Conservation (phyloP, 805 yeast species). For the Saturnispora halmiae region DNA sequence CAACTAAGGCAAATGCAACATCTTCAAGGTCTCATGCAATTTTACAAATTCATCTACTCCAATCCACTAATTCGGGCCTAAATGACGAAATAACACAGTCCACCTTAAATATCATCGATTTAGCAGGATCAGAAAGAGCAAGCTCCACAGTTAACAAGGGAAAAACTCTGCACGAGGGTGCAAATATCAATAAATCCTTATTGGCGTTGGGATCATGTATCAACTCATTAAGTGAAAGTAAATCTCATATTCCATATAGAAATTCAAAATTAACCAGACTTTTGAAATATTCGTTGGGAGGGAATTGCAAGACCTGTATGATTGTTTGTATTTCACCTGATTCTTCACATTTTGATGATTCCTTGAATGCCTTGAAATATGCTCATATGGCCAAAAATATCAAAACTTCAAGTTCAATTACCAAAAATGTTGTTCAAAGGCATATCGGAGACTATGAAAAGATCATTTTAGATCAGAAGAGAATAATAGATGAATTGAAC, state of each 20-base stretch:
- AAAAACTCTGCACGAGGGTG: slow-evolving; percentile 76
- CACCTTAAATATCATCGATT: slow-evolving; percentile 76
- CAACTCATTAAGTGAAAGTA: slow-evolving; percentile 68
- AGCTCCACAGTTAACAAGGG: slow-evolving; percentile 84
- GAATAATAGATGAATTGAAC: slow-evolving; percentile 61
- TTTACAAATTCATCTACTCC: slow-evolving; percentile 63
- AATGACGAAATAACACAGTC: slow-evolving; percentile 65
- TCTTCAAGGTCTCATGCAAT: slow-evolving; percentile 94
- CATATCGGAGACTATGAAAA: slow-evolving; percentile 80
- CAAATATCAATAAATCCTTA: slow-evolving; percentile 81
- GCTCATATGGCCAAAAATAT: slow-evolving; percentile 90
- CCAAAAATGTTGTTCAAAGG: slow-evolving; percentile 65
- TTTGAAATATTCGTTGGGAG: slow-evolving; percentile 83
- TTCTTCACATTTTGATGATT: slow-evolving; percentile 82
- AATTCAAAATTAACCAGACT: slow-evolving; percentile 85
- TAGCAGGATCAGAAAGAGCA: slow-evolving; percentile 95
- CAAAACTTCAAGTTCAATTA: slow-evolving; percentile 67
- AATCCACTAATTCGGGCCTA: slow-evolving; percentile 53
- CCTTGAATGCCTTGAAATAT: slow-evolving; percentile 81
- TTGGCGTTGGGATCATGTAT: slow-evolving; percentile 91
- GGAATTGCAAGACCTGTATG: slow-evolving; percentile 93
- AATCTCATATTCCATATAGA: slow-evolving; percentile 77
- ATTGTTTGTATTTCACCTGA: slow-evolving; percentile 90
- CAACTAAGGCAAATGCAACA: slow-evolving; percentile 85
- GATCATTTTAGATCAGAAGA: slow-evolving; percentile 74